Evolutionary conservation across 768 basidiomycete species (phyloP).

Genomic region (Auricularia auricula-judae): DNA sequence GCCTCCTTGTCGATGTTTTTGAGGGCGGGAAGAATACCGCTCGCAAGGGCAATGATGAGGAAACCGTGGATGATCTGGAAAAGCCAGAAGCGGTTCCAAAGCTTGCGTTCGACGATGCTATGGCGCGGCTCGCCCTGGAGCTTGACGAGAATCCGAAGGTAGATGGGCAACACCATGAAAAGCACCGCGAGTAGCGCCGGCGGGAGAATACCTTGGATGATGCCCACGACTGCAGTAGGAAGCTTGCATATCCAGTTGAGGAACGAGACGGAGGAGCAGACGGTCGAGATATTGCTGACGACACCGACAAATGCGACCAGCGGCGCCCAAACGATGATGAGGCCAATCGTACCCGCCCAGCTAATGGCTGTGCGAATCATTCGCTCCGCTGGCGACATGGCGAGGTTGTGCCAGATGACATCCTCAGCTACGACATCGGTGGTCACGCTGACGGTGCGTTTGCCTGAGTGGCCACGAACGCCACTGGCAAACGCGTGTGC

Average conservation of each 20-base stretch:
- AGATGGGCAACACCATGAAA: constrained; percentile 73
- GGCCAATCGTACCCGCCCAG: constrained; percentile 62
- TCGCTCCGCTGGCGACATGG: constrained; percentile 80
- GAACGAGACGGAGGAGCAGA: constrained; percentile 57
- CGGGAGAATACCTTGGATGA: constrained; percentile 83
- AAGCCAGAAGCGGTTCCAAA: constrained; percentile 88
- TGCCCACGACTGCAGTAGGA: constrained; percentile 56
- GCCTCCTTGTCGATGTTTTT: background rate
- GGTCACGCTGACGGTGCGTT: constrained; percentile 65
- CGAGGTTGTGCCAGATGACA: constrained; percentile 86
- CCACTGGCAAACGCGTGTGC: constrained; percentile 78
- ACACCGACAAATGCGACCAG: constrained; percentile 76
- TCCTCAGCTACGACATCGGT: constrained; percentile 79
- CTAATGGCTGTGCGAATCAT: constrained; percentile 55
- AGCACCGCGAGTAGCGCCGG: constrained; percentile 83
- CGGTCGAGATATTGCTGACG: constrained; percentile 65
- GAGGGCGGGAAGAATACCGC: background rate
- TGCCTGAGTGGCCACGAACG: constrained; percentile 52
- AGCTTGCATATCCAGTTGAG: constrained; percentile 76
- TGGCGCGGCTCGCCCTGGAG: constrained; percentile 87
- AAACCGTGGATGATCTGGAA: constrained; percentile 66
- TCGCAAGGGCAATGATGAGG: constrained; percentile 26
- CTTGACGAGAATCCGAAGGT: constrained; percentile 69
- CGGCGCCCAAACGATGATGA: constrained; percentile 77
- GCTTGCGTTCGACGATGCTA: constrained; percentile 71